Conservation (phyloP, 345 rosid species). For the Punica granatum region DNA sequence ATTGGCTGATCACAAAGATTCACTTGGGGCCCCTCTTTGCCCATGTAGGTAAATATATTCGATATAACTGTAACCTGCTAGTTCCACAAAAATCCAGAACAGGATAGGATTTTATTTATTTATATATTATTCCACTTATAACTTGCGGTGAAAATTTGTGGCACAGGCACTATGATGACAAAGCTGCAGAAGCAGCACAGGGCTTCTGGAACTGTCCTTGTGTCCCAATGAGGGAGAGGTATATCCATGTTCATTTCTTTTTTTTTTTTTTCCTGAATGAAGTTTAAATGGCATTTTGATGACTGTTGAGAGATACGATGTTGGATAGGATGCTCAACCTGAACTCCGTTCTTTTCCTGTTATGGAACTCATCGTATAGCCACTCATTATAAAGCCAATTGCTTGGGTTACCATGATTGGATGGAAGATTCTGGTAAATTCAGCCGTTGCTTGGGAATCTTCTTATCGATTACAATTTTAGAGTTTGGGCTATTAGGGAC, state of each 20-base stretch:
- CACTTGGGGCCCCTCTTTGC: constrained; percentile 89
- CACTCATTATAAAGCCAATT: not conserved
- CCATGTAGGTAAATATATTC: constrained; percentile 60
- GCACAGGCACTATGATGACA: constrained; percentile 93
- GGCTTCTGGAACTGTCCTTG: constrained; percentile 99
- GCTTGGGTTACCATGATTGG: not conserved
- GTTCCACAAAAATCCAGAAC: not conserved
- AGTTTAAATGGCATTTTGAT: not conserved
- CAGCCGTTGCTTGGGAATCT: not conserved
- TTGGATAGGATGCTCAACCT: not conserved
- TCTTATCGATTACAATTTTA: not conserved
- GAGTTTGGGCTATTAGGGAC: not conserved
- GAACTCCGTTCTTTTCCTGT: not conserved
- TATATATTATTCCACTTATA: not conserved
- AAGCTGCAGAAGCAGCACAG: constrained; percentile 78
- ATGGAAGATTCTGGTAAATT: not conserved
- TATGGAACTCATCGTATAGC: not conserved
- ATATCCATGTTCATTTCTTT: not conserved
- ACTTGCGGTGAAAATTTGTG: not conserved
- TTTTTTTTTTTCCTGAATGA: no score
- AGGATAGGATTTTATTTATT: not conserved
- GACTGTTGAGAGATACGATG: not conserved
- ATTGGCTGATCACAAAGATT: constrained; percentile 86
- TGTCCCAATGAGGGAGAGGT: constrained; percentile 99
- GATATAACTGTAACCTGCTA: not conserved